Evolutionary conservation across 2,329 filamentous ascomycete species (phyloP).

Genomic region (Lasiodiplodia hormozganensis): DNA sequence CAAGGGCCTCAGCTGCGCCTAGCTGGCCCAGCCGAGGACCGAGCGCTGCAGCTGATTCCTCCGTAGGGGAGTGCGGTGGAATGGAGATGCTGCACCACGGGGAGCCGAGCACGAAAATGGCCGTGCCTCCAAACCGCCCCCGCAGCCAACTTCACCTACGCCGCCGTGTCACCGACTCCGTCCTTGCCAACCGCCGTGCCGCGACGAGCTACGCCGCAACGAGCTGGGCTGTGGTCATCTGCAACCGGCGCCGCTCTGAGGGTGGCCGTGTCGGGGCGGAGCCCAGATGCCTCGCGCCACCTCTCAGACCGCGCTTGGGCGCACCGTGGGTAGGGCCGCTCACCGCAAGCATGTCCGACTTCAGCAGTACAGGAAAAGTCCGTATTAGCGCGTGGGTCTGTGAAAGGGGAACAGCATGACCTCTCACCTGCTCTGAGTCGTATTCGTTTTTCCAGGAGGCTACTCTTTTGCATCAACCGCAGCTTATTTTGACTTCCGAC

Average conservation of each 20-base stretch:
- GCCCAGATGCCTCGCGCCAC: conserved; percentile 4
- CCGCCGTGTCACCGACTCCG: not conserved
- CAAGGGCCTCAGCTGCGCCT: conserved; percentile 5
- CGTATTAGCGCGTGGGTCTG: not conserved
- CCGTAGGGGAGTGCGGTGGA: not conserved
- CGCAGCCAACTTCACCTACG: not conserved
- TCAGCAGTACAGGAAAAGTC: not conserved
- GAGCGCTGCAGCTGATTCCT: not conserved
- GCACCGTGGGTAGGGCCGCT: conserved; percentile 5
- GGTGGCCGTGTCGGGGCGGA: conserved; percentile 18
- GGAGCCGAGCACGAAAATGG: not conserved
- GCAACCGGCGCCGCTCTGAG: not conserved
- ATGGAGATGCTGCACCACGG: not conserved
- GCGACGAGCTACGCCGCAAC: no score
- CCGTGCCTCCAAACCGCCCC: not conserved
- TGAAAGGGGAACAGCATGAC: not conserved
- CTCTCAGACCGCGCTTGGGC: conserved; percentile 7
- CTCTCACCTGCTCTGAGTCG: not conserved
- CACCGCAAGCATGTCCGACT: conserved; percentile 11
- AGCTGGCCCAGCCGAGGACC: not conserved
- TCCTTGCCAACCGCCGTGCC: not conserved
- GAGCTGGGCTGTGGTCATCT: not conserved
- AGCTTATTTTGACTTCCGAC: not conserved
- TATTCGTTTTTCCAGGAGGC: not conserved
- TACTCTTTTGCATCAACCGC: not conserved